phyloP scores from a whole-genome alignment of 2,329 filamentous ascomycete species.

The Sporothrix curviconia region DNA sequence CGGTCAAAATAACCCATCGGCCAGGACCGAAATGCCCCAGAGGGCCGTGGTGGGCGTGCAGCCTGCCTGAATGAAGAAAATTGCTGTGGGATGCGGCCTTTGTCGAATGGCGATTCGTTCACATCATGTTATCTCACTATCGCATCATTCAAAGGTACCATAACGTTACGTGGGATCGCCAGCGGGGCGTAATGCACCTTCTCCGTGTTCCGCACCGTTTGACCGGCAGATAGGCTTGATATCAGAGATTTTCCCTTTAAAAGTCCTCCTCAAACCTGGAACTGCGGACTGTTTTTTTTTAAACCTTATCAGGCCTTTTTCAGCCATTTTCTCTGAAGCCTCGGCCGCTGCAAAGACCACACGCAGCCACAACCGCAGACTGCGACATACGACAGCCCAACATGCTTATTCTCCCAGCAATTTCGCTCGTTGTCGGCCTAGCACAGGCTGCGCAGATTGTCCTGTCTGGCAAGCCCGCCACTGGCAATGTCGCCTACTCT shows the following conservation, averaged over 20 bases:
- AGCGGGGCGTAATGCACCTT: not conserved
- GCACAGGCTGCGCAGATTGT: slow-evolving; percentile 2
- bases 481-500: slow-evolving; percentile 4
- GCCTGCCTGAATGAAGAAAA: not conserved
- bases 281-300: not conserved
- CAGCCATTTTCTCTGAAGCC: too few relatives aligned
- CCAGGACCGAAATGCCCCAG: not conserved
- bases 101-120: not conserved
- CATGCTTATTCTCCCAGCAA: not conserved
- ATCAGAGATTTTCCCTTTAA: not conserved
- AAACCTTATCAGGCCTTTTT: not conserved
- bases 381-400: too few relatives aligned
- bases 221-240: not conserved
- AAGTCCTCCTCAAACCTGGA: not conserved
- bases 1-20: not conserved
- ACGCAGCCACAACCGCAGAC: not conserved
- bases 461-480: not conserved
- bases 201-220: not conserved
- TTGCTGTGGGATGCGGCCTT: too few relatives aligned
- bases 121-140: not conserved
- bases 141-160: not conserved
- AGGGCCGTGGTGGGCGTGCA: not conserved
- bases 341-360: not conserved
- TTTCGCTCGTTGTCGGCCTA: not conserved
- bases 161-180: not conserved